These are phyloP conservation scores for Alloteropsis semialata DNA, from an alignment of 176 grass and related monocot species.

Conservation along the genomic window DNA sequence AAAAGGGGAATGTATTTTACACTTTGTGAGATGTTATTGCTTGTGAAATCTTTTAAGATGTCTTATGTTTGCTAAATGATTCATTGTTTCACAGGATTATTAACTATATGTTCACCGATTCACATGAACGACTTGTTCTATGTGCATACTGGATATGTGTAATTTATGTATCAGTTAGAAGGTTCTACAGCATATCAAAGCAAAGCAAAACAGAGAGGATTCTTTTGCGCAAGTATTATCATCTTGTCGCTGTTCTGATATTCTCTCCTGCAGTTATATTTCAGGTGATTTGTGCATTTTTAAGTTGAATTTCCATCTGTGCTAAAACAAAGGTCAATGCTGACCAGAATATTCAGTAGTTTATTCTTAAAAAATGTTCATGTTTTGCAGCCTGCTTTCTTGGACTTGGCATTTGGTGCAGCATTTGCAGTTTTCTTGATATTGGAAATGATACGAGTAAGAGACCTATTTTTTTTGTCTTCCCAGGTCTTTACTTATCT, in stretches of 20 bases:
- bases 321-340: neutral
- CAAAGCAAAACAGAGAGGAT: constrained; percentile 82
- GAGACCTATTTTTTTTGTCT: neutral
- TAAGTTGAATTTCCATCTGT: neutral
- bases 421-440: constrained; percentile 90
- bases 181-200: constrained; percentile 88
- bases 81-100: constrained; percentile 64
- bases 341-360: neutral
- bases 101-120: constrained; percentile 70
- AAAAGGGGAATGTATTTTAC: neutral
- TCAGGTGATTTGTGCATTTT: constrained; percentile 52
- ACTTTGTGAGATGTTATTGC: neutral
- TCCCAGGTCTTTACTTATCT: neutral
- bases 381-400: constrained; percentile 80
- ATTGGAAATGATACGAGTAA: constrained; percentile 95
- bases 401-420: constrained; percentile 97
- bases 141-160: constrained; percentile 92
- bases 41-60: neutral
- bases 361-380: constrained; percentile 15
- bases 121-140: constrained; percentile 59
- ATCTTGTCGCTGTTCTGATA: constrained; percentile 89
- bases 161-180: constrained; percentile 68
- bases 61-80: constrained; percentile 1
- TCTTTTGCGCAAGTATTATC: constrained; percentile 92
- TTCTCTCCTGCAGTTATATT: constrained; percentile 90